Evolutionary conservation across 1,284 basidiomycete species (phyloP).

Genomic region (Entoloma clypeatum): DNA sequence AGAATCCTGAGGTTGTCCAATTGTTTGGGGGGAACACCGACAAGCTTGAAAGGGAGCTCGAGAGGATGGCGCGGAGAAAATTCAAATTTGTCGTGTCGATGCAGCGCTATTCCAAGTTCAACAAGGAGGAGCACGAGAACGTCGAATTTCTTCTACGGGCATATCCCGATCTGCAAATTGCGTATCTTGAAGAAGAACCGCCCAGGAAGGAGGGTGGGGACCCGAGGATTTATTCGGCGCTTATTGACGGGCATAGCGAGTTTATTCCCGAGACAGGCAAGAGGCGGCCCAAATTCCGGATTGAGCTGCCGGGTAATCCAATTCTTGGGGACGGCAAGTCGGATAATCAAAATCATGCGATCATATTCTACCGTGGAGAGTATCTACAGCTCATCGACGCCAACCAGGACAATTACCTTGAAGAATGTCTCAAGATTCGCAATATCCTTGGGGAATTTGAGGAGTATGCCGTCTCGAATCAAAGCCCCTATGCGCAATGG

Average conservation of each 20-base stretch:
- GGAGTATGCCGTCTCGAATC: slow-evolving; percentile 81
- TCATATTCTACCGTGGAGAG: slow-evolving; percentile 98
- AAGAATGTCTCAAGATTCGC: slow-evolving; percentile 99
- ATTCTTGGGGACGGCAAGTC: slow-evolving; percentile 99
- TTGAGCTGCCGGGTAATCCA: slow-evolving; percentile 97
- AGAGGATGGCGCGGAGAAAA: slow-evolving; percentile 96
- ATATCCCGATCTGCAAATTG: slow-evolving; percentile 98
- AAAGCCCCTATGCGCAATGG: slow-evolving; percentile 91
- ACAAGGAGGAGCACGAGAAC: slow-evolving; percentile 99
- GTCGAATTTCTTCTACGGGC: slow-evolving; percentile 97
- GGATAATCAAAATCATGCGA: slow-evolving; percentile 99
- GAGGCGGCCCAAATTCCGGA: slow-evolving; percentile 94
- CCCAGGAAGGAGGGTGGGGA: slow-evolving; percentile 93
- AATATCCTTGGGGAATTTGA: slow-evolving; percentile 99
- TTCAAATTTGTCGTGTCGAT: slow-evolving; percentile 99
- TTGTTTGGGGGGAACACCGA: slow-evolving; percentile 97
- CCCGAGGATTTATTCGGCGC: slow-evolving; percentile 90
- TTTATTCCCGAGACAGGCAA: slow-evolving; percentile 87
- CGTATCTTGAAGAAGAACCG: slow-evolving; percentile 96
- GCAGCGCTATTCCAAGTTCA: slow-evolving; percentile 99
- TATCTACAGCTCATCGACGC: slow-evolving; percentile 99
- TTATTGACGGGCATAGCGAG: slow-evolving; percentile 98
- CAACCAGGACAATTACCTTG: slow-evolving; percentile 99
- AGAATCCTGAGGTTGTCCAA: slow-evolving; percentile 98
- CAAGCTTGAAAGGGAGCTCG: slow-evolving; percentile 93